These are phyloP conservation scores for Penicillium sp. DNA, from an alignment of 2,329 filamentous ascomycete species.

Conservation along the genomic window DNA sequence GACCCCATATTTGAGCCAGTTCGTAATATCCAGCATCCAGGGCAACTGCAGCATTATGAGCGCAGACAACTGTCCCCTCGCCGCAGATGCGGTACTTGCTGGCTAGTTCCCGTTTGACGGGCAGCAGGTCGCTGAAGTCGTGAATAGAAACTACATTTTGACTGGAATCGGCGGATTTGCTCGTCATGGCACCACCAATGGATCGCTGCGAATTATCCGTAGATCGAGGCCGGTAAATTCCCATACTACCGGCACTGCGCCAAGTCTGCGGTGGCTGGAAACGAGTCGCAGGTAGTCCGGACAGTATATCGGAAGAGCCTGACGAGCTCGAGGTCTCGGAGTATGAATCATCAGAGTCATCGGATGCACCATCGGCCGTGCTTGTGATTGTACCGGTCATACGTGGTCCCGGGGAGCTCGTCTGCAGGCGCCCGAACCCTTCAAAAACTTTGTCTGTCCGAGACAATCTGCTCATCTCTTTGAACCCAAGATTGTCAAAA, in stretches of 20 bases:
- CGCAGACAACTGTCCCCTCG: constrained; percentile 75
- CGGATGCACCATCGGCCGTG: constrained; percentile 46
- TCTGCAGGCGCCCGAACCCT: constrained; percentile 61
- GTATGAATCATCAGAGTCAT: constrained; percentile 53
- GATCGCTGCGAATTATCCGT: constrained; percentile 51
- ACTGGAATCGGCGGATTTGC: constrained; percentile 43
- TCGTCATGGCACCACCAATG: constrained; percentile 59
- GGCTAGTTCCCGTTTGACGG: constrained; percentile 75
- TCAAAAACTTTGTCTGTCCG: constrained; percentile 59
- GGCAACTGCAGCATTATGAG: constrained; percentile 79
- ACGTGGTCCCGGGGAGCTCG: constrained; percentile 50
- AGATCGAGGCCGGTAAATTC: constrained; percentile 57
- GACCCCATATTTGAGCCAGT: constrained; percentile 78
- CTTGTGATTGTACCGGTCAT: constrained; percentile 42
- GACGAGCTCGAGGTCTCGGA: constrained; percentile 61
- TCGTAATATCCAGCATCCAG: constrained; percentile 69
- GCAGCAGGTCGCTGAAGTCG: constrained; percentile 68
- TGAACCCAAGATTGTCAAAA: constrained; percentile 49
- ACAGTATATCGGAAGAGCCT: constrained; percentile 45
- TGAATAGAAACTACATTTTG: constrained; percentile 75
- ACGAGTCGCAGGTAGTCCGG: constrained; percentile 45
- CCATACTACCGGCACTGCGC: constrained; percentile 49
- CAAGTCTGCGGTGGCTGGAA: constrained; percentile 54
- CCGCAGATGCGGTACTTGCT: constrained; percentile 81
- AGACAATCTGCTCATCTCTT: constrained; percentile 49